Evolutionary conservation across 139 green algal genomes (phyloP), one percentile per base, ranked within the genome.

Genomic region (Trebouxia sp.): DNA sequence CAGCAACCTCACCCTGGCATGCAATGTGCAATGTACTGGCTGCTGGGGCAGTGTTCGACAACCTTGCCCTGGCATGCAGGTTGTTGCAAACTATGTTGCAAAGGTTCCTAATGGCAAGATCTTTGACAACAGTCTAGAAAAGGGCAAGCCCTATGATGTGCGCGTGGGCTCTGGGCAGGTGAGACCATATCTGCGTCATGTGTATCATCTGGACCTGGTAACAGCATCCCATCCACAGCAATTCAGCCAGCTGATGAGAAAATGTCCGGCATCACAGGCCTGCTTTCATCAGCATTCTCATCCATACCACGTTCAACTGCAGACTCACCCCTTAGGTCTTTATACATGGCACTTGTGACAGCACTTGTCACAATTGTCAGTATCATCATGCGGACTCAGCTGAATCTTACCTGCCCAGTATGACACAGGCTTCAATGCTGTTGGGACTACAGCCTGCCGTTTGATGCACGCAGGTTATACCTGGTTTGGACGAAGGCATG

Each of bases 401-500:
- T 53, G 47, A 53, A 14, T 17, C 1, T 53, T 26, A 2, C 3
- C 4, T 53, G 47, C 47, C 47, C 47, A 53, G 20, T 26, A 53
- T 4, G 1, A 26, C 14, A 53, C 14, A 17, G 15, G 15, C 14
- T 17, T 53, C 47, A 53, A 17, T 65, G 55, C 26, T 17, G 35
- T 24, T 65, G 55, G 26, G 14, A 6, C 15, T 28, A n/a, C n/a
- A n/a, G n/a, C n/a, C n/a, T n/a, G n/a, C n/a, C n/a, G n/a, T n/a
- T n/a, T n/a, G n/a, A n/a, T n/a, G n/a, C n/a, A n/a, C n/a, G 51
- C 74, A 91, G 82, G 83, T 96, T 12, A 87, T 96, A 20, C 45
- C 86, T 5, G 93, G 96, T 6, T 87, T 99, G 62, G 96, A 99
- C 66, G 96, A 99, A 80, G 96, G 94, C 14, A 74, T 99, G 69